Base-by-base conservation (phyloP, 202 grass and related monocot species). In the Digitaria exilis region DNA sequence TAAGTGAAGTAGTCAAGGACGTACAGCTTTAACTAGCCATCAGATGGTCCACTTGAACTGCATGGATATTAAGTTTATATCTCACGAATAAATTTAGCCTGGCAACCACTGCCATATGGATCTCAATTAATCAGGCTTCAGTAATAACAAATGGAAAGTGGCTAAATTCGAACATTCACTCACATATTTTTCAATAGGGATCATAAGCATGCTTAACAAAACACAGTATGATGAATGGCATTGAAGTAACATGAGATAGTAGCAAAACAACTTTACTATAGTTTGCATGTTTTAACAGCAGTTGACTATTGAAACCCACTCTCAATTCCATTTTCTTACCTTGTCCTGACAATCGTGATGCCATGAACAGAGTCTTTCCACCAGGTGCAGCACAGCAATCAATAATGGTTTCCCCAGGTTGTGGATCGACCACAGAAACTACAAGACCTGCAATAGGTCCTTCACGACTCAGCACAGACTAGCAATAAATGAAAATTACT, bases 371-470 rank as follows among this genome's bases (percentile, higher is more conserved):
- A 55, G 95, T 94, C 68, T 97, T 97, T 69, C 95, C 95, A 51
- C 95, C 95, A 85, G 95, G 95, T 41, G 95, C 95, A 75, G 95
- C 95, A 73, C 95, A 97, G 69, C 95, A 97, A 89, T 97, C 95
- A 57, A 92, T 81, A 48, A 97, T 97, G 56, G 88, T 89, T 65
- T 97, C 95, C 86, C 92, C 92, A 59, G 95, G 92, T 74, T 91
- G 85, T 77, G 95, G 92, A 75, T 91, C 95, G 0, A 97, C 95
- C 48, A 94, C 94, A 87, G 75, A 91, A 29, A 97, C 95, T 59
- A 97, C 92, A 82, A 97, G 69, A 83, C 95, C 95, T 97, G 66
- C 16, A 91, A 77, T 41, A 80, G 58, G 48, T 34, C 41, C 49
- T 66, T 71, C 64, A 91, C 84, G 72, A 59, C 46, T 89, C 56